Evolutionary conservation across 1,139 yeast genomes (phyloP).

Genomic region (Geotrichum phurueaensis): DNA sequence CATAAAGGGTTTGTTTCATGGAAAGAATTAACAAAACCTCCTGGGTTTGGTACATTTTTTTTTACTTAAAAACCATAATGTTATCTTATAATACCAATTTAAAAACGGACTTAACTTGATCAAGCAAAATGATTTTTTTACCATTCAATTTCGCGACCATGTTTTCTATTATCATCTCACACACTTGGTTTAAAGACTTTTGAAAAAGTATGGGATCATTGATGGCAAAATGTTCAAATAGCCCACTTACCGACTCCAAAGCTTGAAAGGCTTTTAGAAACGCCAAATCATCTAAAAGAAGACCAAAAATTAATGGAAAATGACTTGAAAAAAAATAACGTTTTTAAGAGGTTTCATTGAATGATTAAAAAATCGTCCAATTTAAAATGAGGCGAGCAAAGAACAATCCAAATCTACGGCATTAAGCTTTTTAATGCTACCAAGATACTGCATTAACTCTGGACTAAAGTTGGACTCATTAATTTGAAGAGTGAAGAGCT

Average conservation of each 20-base stretch:
- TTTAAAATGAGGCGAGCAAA: background rate
- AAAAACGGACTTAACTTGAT: background rate
- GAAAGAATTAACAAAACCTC: background rate
- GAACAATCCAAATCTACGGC: background rate
- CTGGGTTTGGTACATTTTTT: background rate
- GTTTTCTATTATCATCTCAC: background rate
- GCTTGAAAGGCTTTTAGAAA: background rate
- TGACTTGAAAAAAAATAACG: background rate
- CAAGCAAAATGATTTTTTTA: background rate
- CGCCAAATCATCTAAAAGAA: background rate
- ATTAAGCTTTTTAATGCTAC: background rate
- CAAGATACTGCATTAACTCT: background rate
- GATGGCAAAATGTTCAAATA: background rate
- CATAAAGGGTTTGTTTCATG: background rate
- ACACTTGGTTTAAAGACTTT: background rate
- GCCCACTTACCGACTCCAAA: background rate
- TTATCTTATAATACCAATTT: background rate
- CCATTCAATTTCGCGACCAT: background rate
- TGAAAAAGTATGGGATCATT: background rate
- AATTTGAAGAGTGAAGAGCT: background rate
- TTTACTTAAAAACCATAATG: background rate
- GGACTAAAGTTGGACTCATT: background rate
- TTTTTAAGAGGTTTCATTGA: background rate
- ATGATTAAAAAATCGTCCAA: background rate
- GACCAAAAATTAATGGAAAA: background rate